Evolutionary conservation across 2,329 filamentous ascomycete genomes (phyloP).

Genomic region (Pyrenochaeta sp.): DNA sequence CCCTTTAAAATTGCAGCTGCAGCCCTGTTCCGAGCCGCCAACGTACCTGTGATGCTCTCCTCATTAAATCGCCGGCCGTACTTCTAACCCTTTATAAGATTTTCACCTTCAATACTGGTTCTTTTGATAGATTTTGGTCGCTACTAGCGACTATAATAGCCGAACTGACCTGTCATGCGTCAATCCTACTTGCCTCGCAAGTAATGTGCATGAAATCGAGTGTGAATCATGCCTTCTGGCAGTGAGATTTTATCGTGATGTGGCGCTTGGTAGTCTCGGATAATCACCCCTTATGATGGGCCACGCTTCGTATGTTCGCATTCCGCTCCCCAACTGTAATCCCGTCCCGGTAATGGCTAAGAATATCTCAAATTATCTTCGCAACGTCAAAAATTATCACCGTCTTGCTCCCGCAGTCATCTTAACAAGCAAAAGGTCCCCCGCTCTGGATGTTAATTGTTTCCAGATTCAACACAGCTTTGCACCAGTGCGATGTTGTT

Average conservation of each 20-base stretch:
- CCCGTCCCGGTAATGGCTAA: background rate
- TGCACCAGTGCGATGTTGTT: background rate
- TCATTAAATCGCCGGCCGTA: background rate
- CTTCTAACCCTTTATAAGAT: background rate
- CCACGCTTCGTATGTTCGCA: constrained; percentile 3
- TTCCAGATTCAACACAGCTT: background rate
- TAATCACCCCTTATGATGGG: background rate
- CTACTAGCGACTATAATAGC: background rate
- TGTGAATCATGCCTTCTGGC: background rate
- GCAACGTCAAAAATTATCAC: background rate
- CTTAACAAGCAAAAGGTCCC: background rate
- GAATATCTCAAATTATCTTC: background rate
- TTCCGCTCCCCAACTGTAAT: background rate
- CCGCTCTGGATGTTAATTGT: background rate
- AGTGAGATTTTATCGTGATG: background rate
- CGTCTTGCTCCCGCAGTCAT: background rate
- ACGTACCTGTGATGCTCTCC: background rate
- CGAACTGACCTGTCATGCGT: too few relatives aligned
- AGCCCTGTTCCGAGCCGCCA: background rate
- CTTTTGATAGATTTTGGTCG: background rate
- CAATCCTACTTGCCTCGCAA: too few relatives aligned
- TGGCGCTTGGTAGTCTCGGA: background rate
- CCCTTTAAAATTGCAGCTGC: background rate
- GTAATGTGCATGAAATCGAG: background rate
- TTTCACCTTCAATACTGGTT: background rate